Evolutionary conservation across 163 green algal genomes (phyloP).

Genomic region (Scenedesmus sp.): DNA sequence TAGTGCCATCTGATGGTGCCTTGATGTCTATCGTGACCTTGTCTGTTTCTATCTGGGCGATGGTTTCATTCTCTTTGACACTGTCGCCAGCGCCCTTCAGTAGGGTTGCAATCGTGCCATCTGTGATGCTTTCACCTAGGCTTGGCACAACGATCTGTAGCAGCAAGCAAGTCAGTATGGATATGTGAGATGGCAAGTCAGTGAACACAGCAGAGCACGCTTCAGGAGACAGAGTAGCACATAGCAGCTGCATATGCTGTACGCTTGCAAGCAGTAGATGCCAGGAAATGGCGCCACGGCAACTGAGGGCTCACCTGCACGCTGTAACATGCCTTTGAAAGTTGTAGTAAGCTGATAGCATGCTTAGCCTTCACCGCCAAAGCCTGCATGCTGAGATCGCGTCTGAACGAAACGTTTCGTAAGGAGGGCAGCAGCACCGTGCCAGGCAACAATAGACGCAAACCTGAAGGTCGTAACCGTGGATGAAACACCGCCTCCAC

Average conservation of each 20-base stretch:
- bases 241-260: background rate
- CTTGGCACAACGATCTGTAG: constrained; percentile 64
- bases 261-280: background rate
- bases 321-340: background rate
- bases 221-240: background rate
- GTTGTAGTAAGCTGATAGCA: background rate
- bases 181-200: too few relatives aligned
- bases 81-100: constrained; percentile 81
- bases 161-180: background rate
- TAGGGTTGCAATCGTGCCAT: constrained; percentile 83
- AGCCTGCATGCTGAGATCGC: constrained; percentile 3
- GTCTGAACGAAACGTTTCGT: constrained; percentile 9
- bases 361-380: background rate
- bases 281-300: background rate
- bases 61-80: constrained; percentile 87
- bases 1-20: constrained; percentile 74
- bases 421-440: background rate
- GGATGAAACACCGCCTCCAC: background rate
- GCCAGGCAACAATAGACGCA: background rate
- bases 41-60: constrained; percentile 95
- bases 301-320: background rate
- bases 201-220: background rate
- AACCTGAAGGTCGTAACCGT: background rate
- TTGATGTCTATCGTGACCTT: constrained; percentile 95
- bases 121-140: constrained; percentile 90